These are phyloP conservation scores for Trichoderma simmonsii DNA, from an alignment of 2,329 filamentous ascomycete species.

Conservation along the genomic window DNA sequence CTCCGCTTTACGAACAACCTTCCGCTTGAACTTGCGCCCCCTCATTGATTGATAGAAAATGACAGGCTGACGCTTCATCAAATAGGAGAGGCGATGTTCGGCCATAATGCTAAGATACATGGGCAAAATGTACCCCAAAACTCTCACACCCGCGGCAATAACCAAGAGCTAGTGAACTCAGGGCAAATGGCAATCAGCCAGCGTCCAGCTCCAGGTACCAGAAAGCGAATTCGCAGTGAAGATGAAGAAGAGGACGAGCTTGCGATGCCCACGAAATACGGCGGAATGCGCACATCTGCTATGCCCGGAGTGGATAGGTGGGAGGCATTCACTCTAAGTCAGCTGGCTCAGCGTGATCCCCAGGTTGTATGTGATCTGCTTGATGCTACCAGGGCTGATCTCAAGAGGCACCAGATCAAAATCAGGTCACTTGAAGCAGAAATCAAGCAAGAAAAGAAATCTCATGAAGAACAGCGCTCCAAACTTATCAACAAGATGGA, in stretches of 20 bases:
- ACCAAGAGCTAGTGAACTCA: fast-evolving
- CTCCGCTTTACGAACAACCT: no score
- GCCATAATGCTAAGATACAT: no score
- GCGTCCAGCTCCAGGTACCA: fast-evolving
- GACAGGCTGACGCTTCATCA: no score
- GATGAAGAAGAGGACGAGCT: neutral
- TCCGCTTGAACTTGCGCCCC: no score
- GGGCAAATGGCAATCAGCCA: neutral
- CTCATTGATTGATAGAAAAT: no score
- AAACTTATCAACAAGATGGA: no score
- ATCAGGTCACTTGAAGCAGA: neutral
- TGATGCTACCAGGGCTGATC: neutral
- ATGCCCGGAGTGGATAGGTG: neutral
- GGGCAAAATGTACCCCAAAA: neutral
- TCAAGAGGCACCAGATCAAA: no score
- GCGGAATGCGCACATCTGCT: neutral
- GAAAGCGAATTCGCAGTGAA: neutral
- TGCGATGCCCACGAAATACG: fast-evolving
- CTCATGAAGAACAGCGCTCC: no score
- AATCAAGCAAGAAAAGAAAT: neutral
- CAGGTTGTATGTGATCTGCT: neutral
- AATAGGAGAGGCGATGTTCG: no score
- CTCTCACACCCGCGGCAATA: fast-evolving
- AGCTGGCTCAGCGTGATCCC: neutral
- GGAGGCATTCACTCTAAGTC: neutral